Conservation (phyloP, 306 rosid species). For the Rubus parviflorus region DNA sequence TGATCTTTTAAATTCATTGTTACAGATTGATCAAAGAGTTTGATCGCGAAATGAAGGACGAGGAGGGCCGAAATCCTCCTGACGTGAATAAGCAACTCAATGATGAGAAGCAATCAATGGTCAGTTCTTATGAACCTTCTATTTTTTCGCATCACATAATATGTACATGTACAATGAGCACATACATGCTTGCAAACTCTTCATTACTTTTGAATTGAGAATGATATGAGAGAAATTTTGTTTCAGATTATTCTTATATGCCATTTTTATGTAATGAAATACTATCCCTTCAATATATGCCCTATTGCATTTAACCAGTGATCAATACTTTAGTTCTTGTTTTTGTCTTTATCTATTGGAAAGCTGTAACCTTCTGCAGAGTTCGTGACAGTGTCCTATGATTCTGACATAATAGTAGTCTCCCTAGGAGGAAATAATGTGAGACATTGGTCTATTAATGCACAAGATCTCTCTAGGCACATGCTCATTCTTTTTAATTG, state of each 20-base stretch:
- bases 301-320: neutral
- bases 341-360: neutral
- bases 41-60: conserved; percentile 94
- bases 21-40: conserved; percentile 88
- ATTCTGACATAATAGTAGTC: neutral
- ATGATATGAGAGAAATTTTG: neutral
- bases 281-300: neutral
- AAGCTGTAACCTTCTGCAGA: neutral
- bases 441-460: neutral
- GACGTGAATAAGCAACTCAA: conserved; percentile 95
- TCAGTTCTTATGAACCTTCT: conserved; percentile 33
- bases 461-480: neutral
- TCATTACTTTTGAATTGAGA: neutral
- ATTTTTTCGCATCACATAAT: conserved; percentile 5
- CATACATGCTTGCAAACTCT: conserved; percentile 14
- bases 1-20: conserved; percentile 11
- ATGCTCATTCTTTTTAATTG: neutral
- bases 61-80: conserved; percentile 73
- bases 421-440: neutral
- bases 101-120: conserved; percentile 97
- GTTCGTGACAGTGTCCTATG: neutral
- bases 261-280: neutral
- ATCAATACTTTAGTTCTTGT: neutral
- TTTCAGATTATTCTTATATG: neutral
- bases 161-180: conserved; percentile 1